Conservation (phyloP, 1,284 basidiomycete species). For the Cutaneotrichosporon cutaneum region DNA sequence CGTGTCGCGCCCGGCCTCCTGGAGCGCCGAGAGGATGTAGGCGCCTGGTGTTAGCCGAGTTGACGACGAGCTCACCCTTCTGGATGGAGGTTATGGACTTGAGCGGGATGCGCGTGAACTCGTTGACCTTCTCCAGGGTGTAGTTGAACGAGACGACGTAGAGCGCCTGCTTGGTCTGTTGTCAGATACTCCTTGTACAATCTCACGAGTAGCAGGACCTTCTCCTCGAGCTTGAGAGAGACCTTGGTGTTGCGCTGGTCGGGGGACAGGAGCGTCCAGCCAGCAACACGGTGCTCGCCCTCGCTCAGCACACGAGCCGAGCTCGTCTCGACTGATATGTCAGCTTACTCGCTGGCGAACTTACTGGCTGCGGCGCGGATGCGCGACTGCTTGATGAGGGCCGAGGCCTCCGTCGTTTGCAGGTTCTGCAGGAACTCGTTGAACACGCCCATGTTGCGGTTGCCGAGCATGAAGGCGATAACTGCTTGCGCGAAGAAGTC, state of each 20-base stretch:
- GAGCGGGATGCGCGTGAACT: conserved; percentile 83
- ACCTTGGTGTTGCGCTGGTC: conserved; percentile 68
- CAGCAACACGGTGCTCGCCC: conserved; percentile 74
- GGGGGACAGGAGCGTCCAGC: conserved; percentile 91
- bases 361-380: conserved; percentile 77
- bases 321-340: conserved; percentile 65
- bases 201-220: conserved; percentile 79
- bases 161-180: conserved; percentile 62
- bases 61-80: conserved; percentile 61
- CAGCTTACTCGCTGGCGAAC: conserved; percentile 22
- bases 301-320: conserved; percentile 76
- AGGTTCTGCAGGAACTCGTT: conserved; percentile 84
- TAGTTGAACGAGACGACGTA: conserved; percentile 83
- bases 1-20: conserved; percentile 82
- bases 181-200: conserved; percentile 14
- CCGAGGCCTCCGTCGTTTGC: conserved; percentile 82
- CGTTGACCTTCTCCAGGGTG: conserved; percentile 82
- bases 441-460: conserved; percentile 79
- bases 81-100: conserved; percentile 77
- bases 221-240: conserved; percentile 85
- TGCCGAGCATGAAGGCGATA: conserved; percentile 83
- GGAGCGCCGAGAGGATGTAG: conserved; percentile 85
- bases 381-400: conserved; percentile 79
- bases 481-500: conserved; percentile 97
- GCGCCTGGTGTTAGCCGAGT: neutral